Evolutionary conservation across 306 rosid genomes (phyloP).

Genomic region (Cucumis hystrix): DNA sequence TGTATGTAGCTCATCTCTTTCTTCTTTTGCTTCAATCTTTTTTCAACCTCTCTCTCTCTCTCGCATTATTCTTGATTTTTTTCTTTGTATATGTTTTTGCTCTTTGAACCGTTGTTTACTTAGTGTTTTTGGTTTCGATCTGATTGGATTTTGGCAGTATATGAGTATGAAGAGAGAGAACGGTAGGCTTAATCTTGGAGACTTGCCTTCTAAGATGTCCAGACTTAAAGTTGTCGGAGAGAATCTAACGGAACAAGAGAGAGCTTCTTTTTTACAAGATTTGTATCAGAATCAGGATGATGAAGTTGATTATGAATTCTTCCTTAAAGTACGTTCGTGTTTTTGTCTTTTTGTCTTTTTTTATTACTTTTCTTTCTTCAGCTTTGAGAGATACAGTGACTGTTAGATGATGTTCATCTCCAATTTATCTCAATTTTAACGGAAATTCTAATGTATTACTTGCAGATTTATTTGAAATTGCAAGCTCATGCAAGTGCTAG

Average conservation of each 20-base stretch:
- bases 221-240: conserved; percentile 76
- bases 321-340: conserved; percentile 52
- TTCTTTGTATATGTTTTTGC: background rate
- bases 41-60: too few relatives aligned
- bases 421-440: background rate
- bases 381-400: background rate
- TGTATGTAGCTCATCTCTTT: conserved; percentile 19
- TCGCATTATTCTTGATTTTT: background rate
- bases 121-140: conserved; percentile 8
- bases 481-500: conserved; percentile 66
- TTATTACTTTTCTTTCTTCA: background rate
- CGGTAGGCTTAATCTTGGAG: conserved; percentile 54
- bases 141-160: conserved; percentile 29
- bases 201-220: conserved; percentile 84
- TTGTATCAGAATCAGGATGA: conserved; percentile 55
- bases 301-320: conserved; percentile 80
- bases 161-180: conserved; percentile 80
- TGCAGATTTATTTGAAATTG: conserved; percentile 68
- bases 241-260: conserved; percentile 71
- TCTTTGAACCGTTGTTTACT: background rate
- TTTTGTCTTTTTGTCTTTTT: background rate
- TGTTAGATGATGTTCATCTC: background rate
- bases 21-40: background rate
- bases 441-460: background rate
- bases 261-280: conserved; percentile 62